Percentiles rank a stretch among this genome's conserved stretches.
phyloP scores from a whole-genome alignment of 2,329 filamentous ascomycete species.

The Fusarium torulosum region DNA sequence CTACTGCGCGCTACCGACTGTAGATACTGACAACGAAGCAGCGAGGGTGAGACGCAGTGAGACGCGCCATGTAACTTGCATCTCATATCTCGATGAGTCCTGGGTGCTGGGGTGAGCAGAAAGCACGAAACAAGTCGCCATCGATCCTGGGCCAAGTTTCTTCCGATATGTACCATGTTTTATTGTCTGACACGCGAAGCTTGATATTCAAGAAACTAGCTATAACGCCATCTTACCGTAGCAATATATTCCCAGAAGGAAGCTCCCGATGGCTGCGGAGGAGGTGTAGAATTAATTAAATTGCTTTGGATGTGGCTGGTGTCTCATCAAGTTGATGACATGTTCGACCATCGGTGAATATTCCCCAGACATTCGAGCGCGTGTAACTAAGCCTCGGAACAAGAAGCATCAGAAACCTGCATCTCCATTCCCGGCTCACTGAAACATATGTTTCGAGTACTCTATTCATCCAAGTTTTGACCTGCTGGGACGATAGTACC shows the following conservation, averaged over 20 bases:
- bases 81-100: conserved; percentile 2
- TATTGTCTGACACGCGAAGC: conserved; percentile 21
- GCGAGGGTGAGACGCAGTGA: conserved; percentile 18
- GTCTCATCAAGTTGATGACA: not conserved
- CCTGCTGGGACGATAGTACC: not conserved
- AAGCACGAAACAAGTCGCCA: conserved; percentile 25
- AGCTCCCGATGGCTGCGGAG: conserved; percentile 24
- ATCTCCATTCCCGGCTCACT: not conserved
- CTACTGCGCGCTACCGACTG: conserved; percentile 20
- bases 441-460: conserved; percentile 18
- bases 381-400: not conserved
- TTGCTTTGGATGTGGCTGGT: not conserved
- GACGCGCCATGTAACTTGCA: conserved; percentile 20
- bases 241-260: conserved; percentile 19
- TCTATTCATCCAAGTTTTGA: conserved; percentile 7
- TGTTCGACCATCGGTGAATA: not conserved
- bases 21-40: conserved; percentile 34
- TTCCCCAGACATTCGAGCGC: not conserved
- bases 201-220: conserved; percentile 4
- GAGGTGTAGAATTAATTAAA: conserved; percentile 24
- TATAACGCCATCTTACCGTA: not conserved
- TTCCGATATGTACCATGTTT: conserved; percentile 17
- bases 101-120: conserved; percentile 7
- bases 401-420: conserved; percentile 4
- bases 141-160: conserved; percentile 20